Evolutionary conservation across 2,329 filamentous ascomycete species (phyloP).

Genomic region (Stemphylium vesicarium): DNA sequence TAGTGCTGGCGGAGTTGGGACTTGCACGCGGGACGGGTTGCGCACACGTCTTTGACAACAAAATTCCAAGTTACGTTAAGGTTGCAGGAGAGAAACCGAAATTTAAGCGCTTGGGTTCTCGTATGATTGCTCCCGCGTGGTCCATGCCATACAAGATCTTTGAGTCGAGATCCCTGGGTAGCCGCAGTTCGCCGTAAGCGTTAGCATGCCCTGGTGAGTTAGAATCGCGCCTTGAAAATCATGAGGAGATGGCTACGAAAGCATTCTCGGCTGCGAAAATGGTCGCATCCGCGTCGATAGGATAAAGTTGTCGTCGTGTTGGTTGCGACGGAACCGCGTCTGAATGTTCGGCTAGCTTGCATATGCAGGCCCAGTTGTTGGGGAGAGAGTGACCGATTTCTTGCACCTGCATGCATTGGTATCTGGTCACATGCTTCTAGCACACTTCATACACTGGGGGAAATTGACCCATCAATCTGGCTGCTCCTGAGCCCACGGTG

Average conservation of each 20-base stretch:
- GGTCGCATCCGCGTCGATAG: not conserved
- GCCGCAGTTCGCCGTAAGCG: not conserved
- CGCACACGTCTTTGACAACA: not conserved
- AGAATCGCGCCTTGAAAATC: not conserved
- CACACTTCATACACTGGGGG: conserved; percentile 4
- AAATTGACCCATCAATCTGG: not conserved
- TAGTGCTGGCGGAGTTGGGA: conserved; percentile 1
- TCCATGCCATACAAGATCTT: not conserved
- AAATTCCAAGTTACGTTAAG: not conserved
- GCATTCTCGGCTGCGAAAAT: not conserved
- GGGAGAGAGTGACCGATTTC: conserved; percentile 7
- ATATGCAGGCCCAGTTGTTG: conserved; percentile 17
- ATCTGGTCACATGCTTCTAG: conserved; percentile 21
- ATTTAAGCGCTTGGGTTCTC: not conserved
- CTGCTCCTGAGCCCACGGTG: not conserved
- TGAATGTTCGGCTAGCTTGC: conserved; percentile 14
- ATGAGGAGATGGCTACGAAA: not conserved
- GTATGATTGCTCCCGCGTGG: not conserved
- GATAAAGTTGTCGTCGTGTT: conserved; percentile 1
- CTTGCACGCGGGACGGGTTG: not conserved
- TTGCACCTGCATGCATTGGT: conserved; percentile 22
- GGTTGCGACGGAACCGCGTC: conserved; percentile 3
- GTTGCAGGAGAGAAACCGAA: conserved; percentile 4
- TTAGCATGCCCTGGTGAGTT: not conserved
- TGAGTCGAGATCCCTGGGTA: not conserved